These are phyloP conservation scores for Heterobasidion annosum DNA, from an alignment of 1,284 basidiomycete genomes.

Conservation along the genomic window DNA sequence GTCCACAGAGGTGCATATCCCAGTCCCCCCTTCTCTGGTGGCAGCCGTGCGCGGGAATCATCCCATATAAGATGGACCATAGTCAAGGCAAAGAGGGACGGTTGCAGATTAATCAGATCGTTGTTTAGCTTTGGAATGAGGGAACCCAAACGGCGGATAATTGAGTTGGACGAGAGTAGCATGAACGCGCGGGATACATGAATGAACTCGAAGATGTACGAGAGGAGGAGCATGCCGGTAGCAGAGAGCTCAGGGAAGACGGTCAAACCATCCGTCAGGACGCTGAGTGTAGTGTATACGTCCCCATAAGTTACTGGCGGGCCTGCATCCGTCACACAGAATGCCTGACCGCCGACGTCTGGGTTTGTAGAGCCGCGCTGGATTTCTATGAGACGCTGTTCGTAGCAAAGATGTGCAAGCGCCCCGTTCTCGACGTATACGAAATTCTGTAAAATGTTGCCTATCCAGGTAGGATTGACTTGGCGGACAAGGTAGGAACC, in stretches of 20 bases:
- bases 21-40: conserved; percentile 52
- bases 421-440: conserved; percentile 68
- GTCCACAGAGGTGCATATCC: conserved; percentile 56
- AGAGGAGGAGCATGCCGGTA: conserved; percentile 43
- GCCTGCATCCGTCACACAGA: conserved; percentile 54
- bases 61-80: conserved; percentile 61
- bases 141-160: conserved; percentile 23
- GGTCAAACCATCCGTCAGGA: conserved; percentile 30
- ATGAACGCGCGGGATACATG: conserved; percentile 37
- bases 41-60: conserved; percentile 53
- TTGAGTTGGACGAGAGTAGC: conserved; percentile 18
- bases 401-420: conserved; percentile 61
- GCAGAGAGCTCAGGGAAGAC: conserved; percentile 43
- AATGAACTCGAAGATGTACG: conserved; percentile 46
- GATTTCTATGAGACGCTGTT: conserved; percentile 49
- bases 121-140: conserved; percentile 40
- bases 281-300: conserved; percentile 37
- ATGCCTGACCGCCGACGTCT: conserved; percentile 65
- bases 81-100: conserved; percentile 55
- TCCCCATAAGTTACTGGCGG: conserved; percentile 54
- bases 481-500: conserved; percentile 51
- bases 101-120: conserved; percentile 58
- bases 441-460: conserved; percentile 49
- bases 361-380: conserved; percentile 33
- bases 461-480: conserved; percentile 55